Base-by-base conservation (phyloP, 768 basidiomycete species). In the Leucosporidium yakuticum region DNA sequence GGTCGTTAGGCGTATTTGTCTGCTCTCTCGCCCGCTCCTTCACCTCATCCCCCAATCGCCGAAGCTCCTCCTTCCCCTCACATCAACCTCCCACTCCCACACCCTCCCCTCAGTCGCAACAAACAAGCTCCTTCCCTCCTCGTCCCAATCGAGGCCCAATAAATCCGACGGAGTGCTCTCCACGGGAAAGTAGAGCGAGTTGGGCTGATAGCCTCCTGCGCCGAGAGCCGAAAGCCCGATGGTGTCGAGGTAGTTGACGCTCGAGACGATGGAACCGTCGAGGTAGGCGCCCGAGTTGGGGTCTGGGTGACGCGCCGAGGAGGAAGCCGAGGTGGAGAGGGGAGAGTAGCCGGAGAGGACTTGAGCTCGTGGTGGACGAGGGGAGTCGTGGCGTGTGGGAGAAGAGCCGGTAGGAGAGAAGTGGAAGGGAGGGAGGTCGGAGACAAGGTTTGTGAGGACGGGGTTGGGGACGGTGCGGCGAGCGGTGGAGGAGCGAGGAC, bases 71-170 rank as follows among this genome's bases (percentile, higher is more conserved):
- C 70, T 50, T 34, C 44, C 55, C 11, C 48, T 32, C 29, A 8
- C 47, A 23, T 71, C 70, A 0, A 71, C 70, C 23, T 65, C 64
- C 67, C 67, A 71, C 54, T 68, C 70, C 67, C 67, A 71, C 19
- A 71, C 62, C 3, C 64, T 36, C 64, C 54, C 48, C 17, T 23
- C 64, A 0, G 67, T 68, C 8, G 67, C 67, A 31, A 71, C 70
- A 20, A 68, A 29, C 23, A 71, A 4, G 19, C 66, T 39, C 49
- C 65, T 67, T 12, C 67, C 70, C 29, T 23, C 55, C 63, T 68
- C 70, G 60, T 65, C 70, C 67, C 67, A 71, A 32, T 63, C 64
- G 17, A 71, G n/a, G 9, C 70, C 70, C 21, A 71, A 51, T 34
- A 71, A 20, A 44, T 71, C 70, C 1, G 34, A 48, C 20, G 63